Percentiles rank a stretch among this genome's conserved stretches.
Conservation (phyloP, 2,329 filamentous ascomycete genomes). For the Cytospora schulzeri region DNA sequence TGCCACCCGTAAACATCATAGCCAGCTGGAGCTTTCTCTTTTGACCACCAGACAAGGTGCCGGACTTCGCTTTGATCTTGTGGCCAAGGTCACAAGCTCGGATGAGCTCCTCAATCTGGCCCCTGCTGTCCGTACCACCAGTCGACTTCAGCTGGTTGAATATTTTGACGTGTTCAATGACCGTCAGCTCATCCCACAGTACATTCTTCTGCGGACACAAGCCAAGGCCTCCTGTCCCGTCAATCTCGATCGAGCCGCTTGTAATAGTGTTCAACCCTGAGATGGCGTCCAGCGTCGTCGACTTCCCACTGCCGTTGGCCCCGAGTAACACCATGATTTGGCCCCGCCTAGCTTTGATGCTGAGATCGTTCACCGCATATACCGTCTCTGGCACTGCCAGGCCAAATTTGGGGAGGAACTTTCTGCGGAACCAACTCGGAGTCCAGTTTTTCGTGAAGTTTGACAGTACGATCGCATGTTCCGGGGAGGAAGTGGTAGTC, state of each 20-base stretch:
- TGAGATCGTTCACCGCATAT: conserved; percentile 75
- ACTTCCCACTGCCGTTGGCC: conserved; percentile 89
- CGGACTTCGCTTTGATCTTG: conserved; percentile 72
- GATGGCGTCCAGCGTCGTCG: conserved; percentile 85
- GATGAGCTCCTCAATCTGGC: conserved; percentile 66
- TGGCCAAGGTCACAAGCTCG: conserved; percentile 71
- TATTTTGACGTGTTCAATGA: conserved; percentile 79
- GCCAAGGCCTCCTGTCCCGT: conserved; percentile 77
- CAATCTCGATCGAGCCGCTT: conserved; percentile 74
- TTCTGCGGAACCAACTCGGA: conserved; percentile 60
- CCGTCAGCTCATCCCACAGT: conserved; percentile 85
- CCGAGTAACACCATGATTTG: conserved; percentile 86
- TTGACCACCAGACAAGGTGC: conserved; percentile 85
- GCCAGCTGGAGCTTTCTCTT: conserved; percentile 90
- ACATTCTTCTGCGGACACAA: conserved; percentile 94
- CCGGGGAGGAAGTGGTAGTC: conserved; percentile 21
- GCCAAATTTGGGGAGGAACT: conserved; percentile 19
- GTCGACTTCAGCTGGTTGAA: conserved; percentile 76
- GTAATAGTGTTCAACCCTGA: conserved; percentile 79
- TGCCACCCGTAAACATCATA: conserved; percentile 93
- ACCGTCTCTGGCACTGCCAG: conserved; percentile 57
- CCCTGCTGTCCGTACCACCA: conserved; percentile 54
- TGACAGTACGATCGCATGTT: conserved; percentile 67
- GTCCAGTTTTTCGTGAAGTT: conserved; percentile 78
- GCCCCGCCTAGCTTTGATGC: conserved; percentile 70